A percentile compares a stretch with the other conserved stretches of the same genome.
Evolutionary conservation across 2,329 filamentous ascomycete genomes (phyloP).

Genomic region (Chrysoporthe puriensis): DNA sequence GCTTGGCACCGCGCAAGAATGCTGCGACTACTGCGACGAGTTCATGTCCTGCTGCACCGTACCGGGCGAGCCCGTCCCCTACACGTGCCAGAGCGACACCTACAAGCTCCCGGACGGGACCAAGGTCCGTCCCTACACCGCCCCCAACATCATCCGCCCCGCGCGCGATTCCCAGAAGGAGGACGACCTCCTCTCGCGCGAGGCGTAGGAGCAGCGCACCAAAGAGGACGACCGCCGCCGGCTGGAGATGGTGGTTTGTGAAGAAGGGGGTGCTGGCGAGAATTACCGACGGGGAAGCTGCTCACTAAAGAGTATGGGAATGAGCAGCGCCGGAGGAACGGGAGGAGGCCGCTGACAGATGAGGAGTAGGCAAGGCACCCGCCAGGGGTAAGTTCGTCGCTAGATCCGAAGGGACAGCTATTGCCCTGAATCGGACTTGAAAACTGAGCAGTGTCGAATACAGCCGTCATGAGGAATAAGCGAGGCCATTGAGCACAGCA

Average conservation of each 20-base stretch:
- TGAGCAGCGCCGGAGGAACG: neutral
- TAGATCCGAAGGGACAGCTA: neutral
- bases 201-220: neutral
- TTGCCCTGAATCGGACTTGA: neutral
- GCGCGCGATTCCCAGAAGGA: neutral
- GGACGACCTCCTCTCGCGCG: neutral
- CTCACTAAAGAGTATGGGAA: neutral
- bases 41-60: neutral
- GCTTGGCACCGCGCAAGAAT: neutral
- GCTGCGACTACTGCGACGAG: neutral
- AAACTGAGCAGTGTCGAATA: neutral
- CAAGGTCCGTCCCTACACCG: neutral
- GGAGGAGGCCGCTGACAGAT: neutral
- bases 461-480: too few relatives aligned
- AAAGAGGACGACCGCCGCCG: neutral
- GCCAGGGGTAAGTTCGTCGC: neutral
- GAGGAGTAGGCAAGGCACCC: neutral
- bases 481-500: too few relatives aligned
- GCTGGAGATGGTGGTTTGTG: neutral
- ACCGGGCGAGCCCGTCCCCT: neutral
- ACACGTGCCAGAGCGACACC: neutral
- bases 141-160: neutral
- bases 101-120: neutral
- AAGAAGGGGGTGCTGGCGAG: neutral
- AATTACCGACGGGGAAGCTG: neutral